Evolutionary conservation across 2,329 filamentous ascomycete genomes (phyloP).

Genomic region (Neonectria faginata): DNA sequence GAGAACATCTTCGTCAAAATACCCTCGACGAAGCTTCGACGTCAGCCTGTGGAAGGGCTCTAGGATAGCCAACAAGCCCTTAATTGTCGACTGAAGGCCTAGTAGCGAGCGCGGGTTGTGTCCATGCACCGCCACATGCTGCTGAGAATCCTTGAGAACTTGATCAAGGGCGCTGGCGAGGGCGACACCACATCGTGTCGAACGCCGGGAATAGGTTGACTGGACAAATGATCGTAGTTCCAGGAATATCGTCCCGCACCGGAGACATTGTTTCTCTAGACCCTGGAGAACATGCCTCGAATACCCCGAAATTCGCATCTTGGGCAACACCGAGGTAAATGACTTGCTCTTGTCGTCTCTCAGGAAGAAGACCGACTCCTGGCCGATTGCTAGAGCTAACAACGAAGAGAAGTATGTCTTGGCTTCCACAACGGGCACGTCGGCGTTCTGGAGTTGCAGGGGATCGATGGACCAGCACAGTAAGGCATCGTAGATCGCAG

Average conservation of each 20-base stretch:
- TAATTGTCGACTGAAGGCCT: constrained; percentile 63
- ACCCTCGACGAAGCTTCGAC: constrained; percentile 56
- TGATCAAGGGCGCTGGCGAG: constrained; percentile 63
- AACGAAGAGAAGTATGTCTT: constrained; percentile 67
- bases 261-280: constrained; percentile 59
- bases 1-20: constrained; percentile 71
- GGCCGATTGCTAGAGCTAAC: constrained; percentile 74
- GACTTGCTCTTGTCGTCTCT: constrained; percentile 65
- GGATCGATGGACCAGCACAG: constrained; percentile 58
- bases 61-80: constrained; percentile 61
- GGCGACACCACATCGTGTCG: constrained; percentile 62
- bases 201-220: constrained; percentile 57
- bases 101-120: constrained; percentile 61
- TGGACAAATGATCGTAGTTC: constrained; percentile 61
- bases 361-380: constrained; percentile 77
- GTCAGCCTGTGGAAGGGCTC: constrained; percentile 64
- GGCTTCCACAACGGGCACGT: constrained; percentile 59
- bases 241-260: constrained; percentile 61
- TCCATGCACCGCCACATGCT: constrained; percentile 59
- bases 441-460: constrained; percentile 52
- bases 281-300: constrained; percentile 62
- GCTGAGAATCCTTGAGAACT: constrained; percentile 62
- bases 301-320: constrained; percentile 67
- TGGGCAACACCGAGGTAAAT: constrained; percentile 63
- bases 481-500: constrained; percentile 73